Evolutionary conservation across 306 rosid genomes (phyloP), one percentile per base, ranked within the genome.

Genomic region (Prinsepia uniflora): DNA sequence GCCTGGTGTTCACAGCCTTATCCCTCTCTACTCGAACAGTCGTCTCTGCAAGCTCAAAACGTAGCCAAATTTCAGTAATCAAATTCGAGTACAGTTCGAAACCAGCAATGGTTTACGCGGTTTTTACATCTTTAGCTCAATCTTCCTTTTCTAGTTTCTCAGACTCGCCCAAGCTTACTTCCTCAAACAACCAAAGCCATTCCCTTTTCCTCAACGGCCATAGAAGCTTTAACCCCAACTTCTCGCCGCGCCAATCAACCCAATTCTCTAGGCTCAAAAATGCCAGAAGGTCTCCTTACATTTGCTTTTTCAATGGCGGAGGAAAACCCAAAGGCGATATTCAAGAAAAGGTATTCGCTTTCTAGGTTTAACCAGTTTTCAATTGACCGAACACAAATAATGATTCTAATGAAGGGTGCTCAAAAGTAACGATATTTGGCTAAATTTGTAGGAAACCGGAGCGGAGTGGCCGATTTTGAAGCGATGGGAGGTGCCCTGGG

Each of bases 401-500:
- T 30, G 36, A 30, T 30, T 30, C 36, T 30, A 30, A 30, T 30
- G 36, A 30, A 30, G 36, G 36, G 36, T 30, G 36, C 36, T 18
- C 42, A 22, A 49, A 57, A 45, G 56, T 17, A 20, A 19, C 4
- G 19, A 18, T 40, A 18, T 52, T 46, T 17, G 62, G 48, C 39
- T 58, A 22, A 46, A 68, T 52, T 77, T 78, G 64, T 89, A 94
- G 97, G 95, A 82, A 73, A 67, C 68, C 69, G 86, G 79, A 67
- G 75, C 6, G 68, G 80, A 75, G 5, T 89, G 86, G 95, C 90
- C 83, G 54, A 77, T 94, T 85, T 85, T 89, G 79, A 85, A 82
- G 84, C 88, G 91, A 64, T 95, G 99, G 97, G 91, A 89, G 46
- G 97, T 91, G 59, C 99, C 99, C 60, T 95, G 99, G 99, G 89